Percentiles rank a stretch among this genome's conserved stretches.
Conservation (phyloP, 169 alveolate genomes). For the Eimeria brunetti region DNA sequence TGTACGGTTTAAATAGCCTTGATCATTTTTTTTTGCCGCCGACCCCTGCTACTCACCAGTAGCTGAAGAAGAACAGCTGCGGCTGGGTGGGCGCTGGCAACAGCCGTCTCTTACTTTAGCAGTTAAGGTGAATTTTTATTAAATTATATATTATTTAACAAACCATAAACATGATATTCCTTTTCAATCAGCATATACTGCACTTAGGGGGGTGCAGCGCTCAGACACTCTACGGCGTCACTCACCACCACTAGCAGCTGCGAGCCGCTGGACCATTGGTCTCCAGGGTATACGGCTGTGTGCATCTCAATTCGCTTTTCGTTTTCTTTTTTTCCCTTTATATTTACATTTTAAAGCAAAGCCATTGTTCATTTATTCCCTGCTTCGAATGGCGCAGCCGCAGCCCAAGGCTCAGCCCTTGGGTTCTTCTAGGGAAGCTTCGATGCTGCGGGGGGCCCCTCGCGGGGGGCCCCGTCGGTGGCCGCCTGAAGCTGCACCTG, state of each 20-base stretch:
- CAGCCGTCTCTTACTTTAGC: neutral
- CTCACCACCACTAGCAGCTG: neutral
- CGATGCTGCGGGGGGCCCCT: neutral
- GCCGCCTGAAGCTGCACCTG: slow-evolving; percentile 16
- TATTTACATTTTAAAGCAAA: neutral
- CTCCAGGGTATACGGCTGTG: neutral
- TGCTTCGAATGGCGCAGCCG: neutral
- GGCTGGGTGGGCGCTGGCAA: neutral
- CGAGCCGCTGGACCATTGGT: slow-evolving; percentile 3
- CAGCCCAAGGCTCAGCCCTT: neutral
- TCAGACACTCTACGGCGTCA: neutral
- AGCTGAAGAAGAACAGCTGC: neutral
- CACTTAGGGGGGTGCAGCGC: neutral
- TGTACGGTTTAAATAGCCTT: neutral
- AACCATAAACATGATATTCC: neutral
- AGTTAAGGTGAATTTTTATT: neutral
- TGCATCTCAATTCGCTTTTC: neutral
- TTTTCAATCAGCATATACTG: neutral
- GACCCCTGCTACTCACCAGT: neutral
- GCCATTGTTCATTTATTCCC: neutral
- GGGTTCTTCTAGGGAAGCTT: neutral
- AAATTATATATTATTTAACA: neutral
- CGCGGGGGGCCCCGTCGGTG: neutral
- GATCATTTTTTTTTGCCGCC: neutral
- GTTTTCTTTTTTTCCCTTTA: neutral